Conservation (phyloP, 257 asterid species). For the Lavandula angustifolia region DNA sequence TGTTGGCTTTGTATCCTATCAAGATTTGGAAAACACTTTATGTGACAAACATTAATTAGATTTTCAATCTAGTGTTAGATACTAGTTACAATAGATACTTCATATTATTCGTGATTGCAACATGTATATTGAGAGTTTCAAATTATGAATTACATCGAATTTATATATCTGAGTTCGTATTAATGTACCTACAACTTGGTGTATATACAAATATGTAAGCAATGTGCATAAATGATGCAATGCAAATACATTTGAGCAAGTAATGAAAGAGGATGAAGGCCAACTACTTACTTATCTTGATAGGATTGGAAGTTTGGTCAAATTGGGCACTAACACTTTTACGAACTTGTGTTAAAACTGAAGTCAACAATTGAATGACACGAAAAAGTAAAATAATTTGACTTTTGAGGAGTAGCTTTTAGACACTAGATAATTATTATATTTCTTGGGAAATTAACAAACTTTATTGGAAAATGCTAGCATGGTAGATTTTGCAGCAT, state of each 20-base stretch:
- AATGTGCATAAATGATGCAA: no score
- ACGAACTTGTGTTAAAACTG: neutral
- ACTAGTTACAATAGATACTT: no score
- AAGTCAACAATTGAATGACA: conserved; percentile 10
- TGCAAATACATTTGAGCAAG: no score
- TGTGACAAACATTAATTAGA: no score
- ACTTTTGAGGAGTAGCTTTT: conserved; percentile 17
- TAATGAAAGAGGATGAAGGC: no score
- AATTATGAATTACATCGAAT: no score
- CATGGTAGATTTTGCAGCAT: conserved; percentile 7
- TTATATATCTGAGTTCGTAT: no score
- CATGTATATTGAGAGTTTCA: no score
- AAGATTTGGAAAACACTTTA: neutral
- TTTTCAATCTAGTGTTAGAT: no score
- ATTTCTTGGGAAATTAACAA: conserved; percentile 31
- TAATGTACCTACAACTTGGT: no score
- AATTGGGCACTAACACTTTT: neutral
- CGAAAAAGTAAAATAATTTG: conserved; percentile 6
- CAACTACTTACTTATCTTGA: neutral
- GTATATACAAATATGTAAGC: no score
- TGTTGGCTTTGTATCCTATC: neutral
- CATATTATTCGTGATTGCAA: no score
- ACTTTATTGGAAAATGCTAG: conserved; percentile 38
- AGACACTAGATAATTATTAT: conserved; percentile 17
- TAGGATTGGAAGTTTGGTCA: neutral